These are phyloP conservation scores for Venturia effusa DNA, from an alignment of 2,329 filamentous ascomycete species.

Conservation along the genomic window DNA sequence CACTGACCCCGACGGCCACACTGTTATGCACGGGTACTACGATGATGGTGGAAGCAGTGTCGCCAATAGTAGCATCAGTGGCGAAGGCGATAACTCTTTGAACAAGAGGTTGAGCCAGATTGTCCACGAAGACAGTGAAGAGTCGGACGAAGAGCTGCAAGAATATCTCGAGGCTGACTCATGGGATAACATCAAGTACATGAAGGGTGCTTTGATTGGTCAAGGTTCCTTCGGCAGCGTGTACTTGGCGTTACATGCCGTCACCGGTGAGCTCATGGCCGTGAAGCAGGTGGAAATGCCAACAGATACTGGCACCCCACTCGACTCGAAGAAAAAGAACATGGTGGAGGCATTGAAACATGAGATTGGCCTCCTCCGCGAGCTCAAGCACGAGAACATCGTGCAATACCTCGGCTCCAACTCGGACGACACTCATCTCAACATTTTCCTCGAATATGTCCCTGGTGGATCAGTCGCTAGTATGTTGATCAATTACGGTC, in stretches of 20 bases:
- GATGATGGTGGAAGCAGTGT: conserved; percentile 69
- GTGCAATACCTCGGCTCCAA: conserved; percentile 96
- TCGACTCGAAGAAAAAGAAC: conserved; percentile 85
- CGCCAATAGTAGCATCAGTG: conserved; percentile 54
- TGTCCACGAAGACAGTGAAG: conserved; percentile 82
- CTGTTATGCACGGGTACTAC: conserved; percentile 64
- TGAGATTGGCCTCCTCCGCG: conserved; percentile 86
- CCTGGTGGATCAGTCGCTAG: conserved; percentile 94
- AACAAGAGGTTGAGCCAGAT: conserved; percentile 76
- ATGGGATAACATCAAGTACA: conserved; percentile 97
- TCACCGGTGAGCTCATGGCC: conserved; percentile 93
- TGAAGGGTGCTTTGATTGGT: conserved; percentile 96
- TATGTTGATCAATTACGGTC: conserved; percentile 97
- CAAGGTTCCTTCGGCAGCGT: conserved; percentile 95
- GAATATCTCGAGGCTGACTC: conserved; percentile 88
- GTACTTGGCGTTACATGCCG: conserved; percentile 86
- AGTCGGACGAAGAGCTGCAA: conserved; percentile 76
- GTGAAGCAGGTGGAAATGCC: conserved; percentile 97
- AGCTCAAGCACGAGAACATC: conserved; percentile 92
- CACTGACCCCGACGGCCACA: conserved; percentile 66
- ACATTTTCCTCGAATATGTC: conserved; percentile 99
- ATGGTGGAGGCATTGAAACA: conserved; percentile 98
- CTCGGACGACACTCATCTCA: conserved; percentile 80
- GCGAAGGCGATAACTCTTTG: conserved; percentile 55
- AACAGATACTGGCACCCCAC: conserved; percentile 62